Percentiles rank a stretch among this genome's conserved stretches.
Evolutionary conservation across 2,329 filamentous ascomycete genomes (phyloP).

Genomic region (Colletotrichum filicis): DNA sequence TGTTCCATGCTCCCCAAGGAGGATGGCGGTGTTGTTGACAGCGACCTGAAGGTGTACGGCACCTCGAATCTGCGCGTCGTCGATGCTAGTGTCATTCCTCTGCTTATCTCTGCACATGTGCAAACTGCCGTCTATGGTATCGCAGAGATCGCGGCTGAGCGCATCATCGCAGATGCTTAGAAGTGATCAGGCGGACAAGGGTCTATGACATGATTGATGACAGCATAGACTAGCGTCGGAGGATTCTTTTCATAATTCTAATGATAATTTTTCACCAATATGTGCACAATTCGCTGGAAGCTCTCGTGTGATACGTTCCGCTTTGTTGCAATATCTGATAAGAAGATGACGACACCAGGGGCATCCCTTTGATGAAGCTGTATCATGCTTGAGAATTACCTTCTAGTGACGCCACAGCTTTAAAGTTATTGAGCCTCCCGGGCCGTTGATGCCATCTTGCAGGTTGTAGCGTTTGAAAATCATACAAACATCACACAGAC

Average conservation of each 20-base stretch:
- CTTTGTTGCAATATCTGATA: too few relatives aligned
- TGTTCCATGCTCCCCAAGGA: slow-evolving; percentile 57
- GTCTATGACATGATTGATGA: not conserved
- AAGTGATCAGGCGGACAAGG: not conserved
- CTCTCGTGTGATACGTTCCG: not conserved
- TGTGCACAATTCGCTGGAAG: not conserved
- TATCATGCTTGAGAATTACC: too few relatives aligned
- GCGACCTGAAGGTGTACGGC: slow-evolving; percentile 57
- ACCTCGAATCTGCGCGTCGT: slow-evolving; percentile 58
- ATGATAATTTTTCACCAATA: not conserved
- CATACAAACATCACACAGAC: too few relatives aligned
- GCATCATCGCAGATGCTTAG: slow-evolving; percentile 37
- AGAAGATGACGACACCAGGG: too few relatives aligned
- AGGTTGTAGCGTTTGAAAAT: too few relatives aligned
- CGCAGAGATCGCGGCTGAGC: slow-evolving; percentile 55
- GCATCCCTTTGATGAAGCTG: too few relatives aligned
- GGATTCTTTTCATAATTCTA: not conserved
- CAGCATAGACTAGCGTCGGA: not conserved
- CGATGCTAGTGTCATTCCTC: slow-evolving; percentile 61
- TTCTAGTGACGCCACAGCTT: too few relatives aligned
- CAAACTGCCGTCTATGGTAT: slow-evolving; percentile 65
- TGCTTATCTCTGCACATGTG: slow-evolving; percentile 58
- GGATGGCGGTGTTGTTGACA: slow-evolving; percentile 58
- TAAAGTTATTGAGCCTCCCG: too few relatives aligned
- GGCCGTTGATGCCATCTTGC: too few relatives aligned